These are phyloP conservation scores for Aspergillus fumigatus DNA, from an alignment of 2,329 filamentous ascomycete genomes.

Conservation along the genomic window DNA sequence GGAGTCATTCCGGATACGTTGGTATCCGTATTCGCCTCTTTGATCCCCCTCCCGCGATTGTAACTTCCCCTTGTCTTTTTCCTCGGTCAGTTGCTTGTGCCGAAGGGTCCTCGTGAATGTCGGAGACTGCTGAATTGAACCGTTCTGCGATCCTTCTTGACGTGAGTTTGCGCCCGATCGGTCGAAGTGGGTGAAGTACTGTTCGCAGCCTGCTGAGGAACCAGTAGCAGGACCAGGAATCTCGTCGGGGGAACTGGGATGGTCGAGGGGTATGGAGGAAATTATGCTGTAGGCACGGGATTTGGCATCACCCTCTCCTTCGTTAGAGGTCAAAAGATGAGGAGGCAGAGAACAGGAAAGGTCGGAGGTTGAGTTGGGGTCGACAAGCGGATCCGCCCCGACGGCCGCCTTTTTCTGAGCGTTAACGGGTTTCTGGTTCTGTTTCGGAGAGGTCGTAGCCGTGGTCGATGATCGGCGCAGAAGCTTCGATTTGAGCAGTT, in stretches of 20 bases:
- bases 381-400: conserved; percentile 16
- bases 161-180: background rate
- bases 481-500: conserved; percentile 33
- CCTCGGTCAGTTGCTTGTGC: background rate
- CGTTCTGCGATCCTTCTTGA: background rate
- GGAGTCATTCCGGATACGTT: conserved; percentile 10
- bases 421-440: background rate
- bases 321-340: conserved; percentile 18
- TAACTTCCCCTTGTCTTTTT: background rate
- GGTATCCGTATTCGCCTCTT: conserved; percentile 3
- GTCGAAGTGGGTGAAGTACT: background rate
- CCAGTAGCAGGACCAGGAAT: conserved; percentile 10
- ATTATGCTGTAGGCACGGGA: conserved; percentile 20
- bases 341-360: conserved; percentile 13
- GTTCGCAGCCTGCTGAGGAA: conserved; percentile 5
- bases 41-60: background rate
- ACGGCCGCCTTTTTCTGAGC: conserved; percentile 17
- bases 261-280: conserved; percentile 19
- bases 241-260: conserved; percentile 13
- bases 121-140: background rate
- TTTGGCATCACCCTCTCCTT: conserved; percentile 12
- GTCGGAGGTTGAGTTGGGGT: conserved; percentile 6
- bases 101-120: background rate
- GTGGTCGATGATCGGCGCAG: conserved; percentile 33
- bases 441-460: background rate